A percentile compares a stretch with the other conserved stretches of the same genome.
phyloP scores from a whole-genome alignment of 257 asterid species.

The Nicotiana tabacum region DNA sequence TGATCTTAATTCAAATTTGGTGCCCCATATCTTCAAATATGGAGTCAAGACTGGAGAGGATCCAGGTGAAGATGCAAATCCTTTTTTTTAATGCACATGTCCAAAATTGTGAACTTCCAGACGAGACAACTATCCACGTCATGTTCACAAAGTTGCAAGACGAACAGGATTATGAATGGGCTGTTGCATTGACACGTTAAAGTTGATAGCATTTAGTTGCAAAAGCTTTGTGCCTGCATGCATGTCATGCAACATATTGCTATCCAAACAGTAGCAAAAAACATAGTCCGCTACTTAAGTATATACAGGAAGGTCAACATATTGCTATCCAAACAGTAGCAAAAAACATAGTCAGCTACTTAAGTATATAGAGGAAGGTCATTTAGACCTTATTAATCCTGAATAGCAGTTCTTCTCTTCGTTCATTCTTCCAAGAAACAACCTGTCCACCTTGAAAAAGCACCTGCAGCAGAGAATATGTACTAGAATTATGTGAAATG shows the following conservation, averaged over 20 bases:
- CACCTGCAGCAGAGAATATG: conserved; percentile 39
- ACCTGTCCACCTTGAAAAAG: conserved; percentile 71
- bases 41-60: not conserved
- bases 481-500: not conserved
- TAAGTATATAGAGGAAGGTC: not conserved
- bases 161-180: not conserved
- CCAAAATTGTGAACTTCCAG: not conserved
- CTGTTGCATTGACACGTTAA: not conserved
- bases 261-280: not conserved
- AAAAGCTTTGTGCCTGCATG: not conserved
- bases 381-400: conserved; percentile 55
- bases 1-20: not conserved
- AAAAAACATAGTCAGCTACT: not conserved
- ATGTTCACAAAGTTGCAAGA: not conserved
- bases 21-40: not conserved
- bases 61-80: not conserved
- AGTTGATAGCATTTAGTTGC: conserved; percentile 4
- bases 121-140: not conserved
- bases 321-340: not conserved
- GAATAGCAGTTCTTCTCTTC: conserved; percentile 67
- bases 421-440: conserved; percentile 82
- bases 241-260: not conserved
- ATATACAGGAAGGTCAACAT: not conserved
- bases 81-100: not conserved
- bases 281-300: not conserved